Conservation (phyloP, 768 basidiomycete genomes). For the Russula sp. region DNA sequence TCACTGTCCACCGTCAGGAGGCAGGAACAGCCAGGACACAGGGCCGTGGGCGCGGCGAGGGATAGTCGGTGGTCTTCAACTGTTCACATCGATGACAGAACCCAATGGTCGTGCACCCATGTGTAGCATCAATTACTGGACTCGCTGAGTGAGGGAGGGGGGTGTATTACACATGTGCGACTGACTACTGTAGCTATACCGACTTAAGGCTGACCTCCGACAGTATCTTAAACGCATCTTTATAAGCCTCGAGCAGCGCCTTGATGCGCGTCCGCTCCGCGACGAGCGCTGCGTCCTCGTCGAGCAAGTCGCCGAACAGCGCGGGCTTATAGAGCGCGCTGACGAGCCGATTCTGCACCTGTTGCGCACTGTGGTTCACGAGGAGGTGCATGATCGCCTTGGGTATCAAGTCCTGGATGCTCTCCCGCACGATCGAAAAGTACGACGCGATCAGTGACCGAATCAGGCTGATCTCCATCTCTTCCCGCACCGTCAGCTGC, state of each 20-base stretch:
- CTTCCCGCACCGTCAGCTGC: constrained; percentile 74
- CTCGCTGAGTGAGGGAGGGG: background rate
- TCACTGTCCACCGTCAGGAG: too few species aligned
- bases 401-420: constrained; percentile 93
- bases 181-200: constrained; percentile 26
- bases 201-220: constrained; percentile 78
- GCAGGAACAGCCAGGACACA: too few species aligned
- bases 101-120: too few species aligned
- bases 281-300: constrained; percentile 93
- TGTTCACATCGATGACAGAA: too few species aligned
- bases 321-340: constrained; percentile 92
- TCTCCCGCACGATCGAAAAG: constrained; percentile 93
- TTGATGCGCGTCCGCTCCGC: constrained; percentile 92
- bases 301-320: constrained; percentile 81
- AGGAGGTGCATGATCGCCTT: constrained; percentile 99
- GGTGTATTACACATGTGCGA: background rate
- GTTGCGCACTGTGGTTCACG: constrained; percentile 94
- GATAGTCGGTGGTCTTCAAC: too few species aligned
- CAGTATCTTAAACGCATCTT: constrained; percentile 84
- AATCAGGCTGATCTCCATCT: constrained; percentile 95
- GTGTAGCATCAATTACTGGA: background rate
- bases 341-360: constrained; percentile 96
- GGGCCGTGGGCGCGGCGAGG: too few species aligned
- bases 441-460: constrained; percentile 93
- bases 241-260: constrained; percentile 92